Percentiles rank a stretch among this genome's conserved stretches.
Evolutionary conservation across 495 filamentous ascomycete species (phyloP).

Genomic region (Annulohypoxylon bovei): DNA sequence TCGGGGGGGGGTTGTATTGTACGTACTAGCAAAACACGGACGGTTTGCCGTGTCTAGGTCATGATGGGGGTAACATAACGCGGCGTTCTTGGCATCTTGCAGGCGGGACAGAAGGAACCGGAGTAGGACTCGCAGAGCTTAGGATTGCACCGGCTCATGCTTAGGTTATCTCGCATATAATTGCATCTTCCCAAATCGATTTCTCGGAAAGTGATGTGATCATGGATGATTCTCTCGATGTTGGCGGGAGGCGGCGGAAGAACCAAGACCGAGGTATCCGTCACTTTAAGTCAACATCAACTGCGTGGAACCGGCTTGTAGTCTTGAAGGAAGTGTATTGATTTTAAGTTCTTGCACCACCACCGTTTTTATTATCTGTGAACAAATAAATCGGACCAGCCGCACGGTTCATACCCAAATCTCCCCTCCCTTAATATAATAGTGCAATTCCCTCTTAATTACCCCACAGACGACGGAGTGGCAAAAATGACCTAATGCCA

Average conservation of each 20-base stretch:
- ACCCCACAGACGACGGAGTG: background rate
- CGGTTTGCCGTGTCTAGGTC: background rate
- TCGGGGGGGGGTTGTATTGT: conserved; percentile 4
- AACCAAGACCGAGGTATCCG: background rate
- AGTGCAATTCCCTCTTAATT: background rate
- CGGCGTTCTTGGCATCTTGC: conserved; percentile 32
- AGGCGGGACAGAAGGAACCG: conserved; percentile 1
- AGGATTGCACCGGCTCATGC: conserved; percentile 25
- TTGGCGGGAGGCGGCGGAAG: background rate
- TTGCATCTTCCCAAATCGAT: background rate
- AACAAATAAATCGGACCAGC: background rate
- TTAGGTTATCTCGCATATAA: conserved; percentile 24
- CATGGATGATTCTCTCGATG: too few relatives aligned
- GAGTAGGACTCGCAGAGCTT: conserved; percentile 14
- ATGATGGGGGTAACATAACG: conserved; percentile 22
- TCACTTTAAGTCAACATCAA: background rate
- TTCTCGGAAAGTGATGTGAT: background rate
- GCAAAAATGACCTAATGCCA: background rate
- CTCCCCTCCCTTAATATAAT: background rate
- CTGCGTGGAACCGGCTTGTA: background rate
- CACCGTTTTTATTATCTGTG: too few relatives aligned
- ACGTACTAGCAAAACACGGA: conserved; percentile 17
- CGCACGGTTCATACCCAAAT: background rate
- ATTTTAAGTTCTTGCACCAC: conserved; percentile 1
- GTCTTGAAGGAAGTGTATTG: background rate